phyloP scores from a whole-genome alignment of 495 filamentous ascomycete species.

The Coniosporium apollinis region DNA sequence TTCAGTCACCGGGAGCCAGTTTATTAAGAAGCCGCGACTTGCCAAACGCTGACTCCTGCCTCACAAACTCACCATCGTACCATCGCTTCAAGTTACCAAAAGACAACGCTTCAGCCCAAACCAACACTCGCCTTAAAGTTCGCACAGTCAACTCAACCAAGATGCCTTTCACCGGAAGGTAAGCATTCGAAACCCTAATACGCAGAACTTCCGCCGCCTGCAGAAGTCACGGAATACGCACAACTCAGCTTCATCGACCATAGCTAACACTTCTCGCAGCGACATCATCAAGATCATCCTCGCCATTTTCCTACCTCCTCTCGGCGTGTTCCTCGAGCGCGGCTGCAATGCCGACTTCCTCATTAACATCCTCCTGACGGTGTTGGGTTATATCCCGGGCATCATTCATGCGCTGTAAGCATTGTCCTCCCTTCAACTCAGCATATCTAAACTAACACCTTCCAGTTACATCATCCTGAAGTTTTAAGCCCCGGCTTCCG shows the following conservation, averaged over 20 bases:
- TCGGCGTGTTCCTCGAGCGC: slow-evolving; percentile 82
- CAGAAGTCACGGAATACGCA: neutral
- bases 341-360: slow-evolving; percentile 68
- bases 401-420: slow-evolving; percentile 28
- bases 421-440: neutral
- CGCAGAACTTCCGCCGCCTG: neutral
- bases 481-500: slow-evolving; percentile 29
- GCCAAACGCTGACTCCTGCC: too few species aligned
- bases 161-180: slow-evolving; percentile 45
- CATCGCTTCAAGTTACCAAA: too few species aligned
- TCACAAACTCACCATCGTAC: too few species aligned
- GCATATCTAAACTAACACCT: neutral
- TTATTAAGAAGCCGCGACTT: too few species aligned
- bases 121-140: too few species aligned
- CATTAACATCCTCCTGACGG: slow-evolving; percentile 77
- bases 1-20: too few species aligned
- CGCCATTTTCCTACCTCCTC: slow-evolving; percentile 71
- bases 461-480: slow-evolving; percentile 34
- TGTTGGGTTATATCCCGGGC: slow-evolving; percentile 41
- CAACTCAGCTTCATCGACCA: slow-evolving; percentile 4
- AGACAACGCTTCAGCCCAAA: too few species aligned
- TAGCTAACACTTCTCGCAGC: slow-evolving; percentile 26
- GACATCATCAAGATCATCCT: slow-evolving; percentile 89
- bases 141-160: too few species aligned
- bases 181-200: slow-evolving; percentile 13